phyloP scores from a whole-genome alignment of 169 alveolate genomes.

The Plasmodium fragile region DNA sequence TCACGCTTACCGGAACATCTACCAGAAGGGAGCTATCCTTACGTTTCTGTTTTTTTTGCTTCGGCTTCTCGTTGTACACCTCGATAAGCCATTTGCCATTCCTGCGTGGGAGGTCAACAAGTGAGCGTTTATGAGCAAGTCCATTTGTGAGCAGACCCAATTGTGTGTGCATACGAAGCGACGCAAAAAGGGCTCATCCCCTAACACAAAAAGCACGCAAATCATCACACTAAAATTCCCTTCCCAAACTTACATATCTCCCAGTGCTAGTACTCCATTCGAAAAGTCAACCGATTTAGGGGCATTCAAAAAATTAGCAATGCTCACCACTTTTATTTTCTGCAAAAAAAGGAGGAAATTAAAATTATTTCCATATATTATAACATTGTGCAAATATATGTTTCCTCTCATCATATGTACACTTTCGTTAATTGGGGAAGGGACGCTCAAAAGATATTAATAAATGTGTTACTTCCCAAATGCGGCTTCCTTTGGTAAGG shows the following conservation, averaged over 20 bases:
- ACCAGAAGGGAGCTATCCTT: background rate
- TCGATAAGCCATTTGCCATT: constrained; percentile 43
- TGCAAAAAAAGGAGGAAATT: background rate
- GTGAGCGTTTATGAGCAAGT: background rate
- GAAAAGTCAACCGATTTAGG: constrained; percentile 24
- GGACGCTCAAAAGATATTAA: background rate
- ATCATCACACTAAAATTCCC: background rate
- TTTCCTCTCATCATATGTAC: background rate
- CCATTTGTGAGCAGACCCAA: background rate
- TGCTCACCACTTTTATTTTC: constrained; percentile 46
- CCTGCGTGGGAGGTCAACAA: background rate
- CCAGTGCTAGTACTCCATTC: constrained; percentile 26
- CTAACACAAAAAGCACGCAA: background rate
- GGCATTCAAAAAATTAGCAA: background rate
- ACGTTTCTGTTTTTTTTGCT: background rate
- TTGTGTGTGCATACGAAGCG: background rate
- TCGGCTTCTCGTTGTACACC: constrained; percentile 25
- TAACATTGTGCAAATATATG: background rate
- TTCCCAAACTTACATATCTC: constrained; percentile 21
- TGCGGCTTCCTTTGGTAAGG: background rate
- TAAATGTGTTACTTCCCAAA: background rate
- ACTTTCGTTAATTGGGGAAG: background rate
- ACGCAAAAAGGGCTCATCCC: background rate
- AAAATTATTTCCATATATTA: background rate
- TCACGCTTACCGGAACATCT: background rate